Evolutionary conservation across 2,329 filamentous ascomycete genomes (phyloP).

Genomic region (Erysiphe pisi): DNA sequence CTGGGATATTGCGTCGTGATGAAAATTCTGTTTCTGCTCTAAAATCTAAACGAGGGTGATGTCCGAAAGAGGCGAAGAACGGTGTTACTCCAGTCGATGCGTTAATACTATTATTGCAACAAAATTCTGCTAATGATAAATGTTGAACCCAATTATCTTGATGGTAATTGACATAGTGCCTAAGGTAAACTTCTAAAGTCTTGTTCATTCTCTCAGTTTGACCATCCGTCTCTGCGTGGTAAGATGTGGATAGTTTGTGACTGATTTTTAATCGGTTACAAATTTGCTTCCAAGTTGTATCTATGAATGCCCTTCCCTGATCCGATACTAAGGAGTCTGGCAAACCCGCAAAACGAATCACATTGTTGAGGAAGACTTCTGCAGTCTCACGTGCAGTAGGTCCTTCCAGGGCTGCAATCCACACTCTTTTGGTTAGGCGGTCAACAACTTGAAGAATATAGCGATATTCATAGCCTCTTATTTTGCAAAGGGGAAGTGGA

Average conservation of each 20-base stretch:
- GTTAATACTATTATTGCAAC: slow-evolving; percentile 18
- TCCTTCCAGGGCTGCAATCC: neutral
- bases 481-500: neutral
- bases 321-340: slow-evolving; percentile 21
- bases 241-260: slow-evolving; percentile 17
- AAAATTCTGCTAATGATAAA: slow-evolving; percentile 15
- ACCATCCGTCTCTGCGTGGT: slow-evolving; percentile 8
- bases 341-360: slow-evolving; percentile 7
- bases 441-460: slow-evolving; percentile 14
- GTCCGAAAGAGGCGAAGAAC: slow-evolving; percentile 14
- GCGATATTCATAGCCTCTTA: neutral
- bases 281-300: slow-evolving; percentile 14
- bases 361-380: neutral
- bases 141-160: slow-evolving; percentile 17
- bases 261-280: neutral
- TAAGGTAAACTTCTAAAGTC: slow-evolving; percentile 8
- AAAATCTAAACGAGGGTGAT: neutral
- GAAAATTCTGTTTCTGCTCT: neutral
- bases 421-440: slow-evolving; percentile 4
- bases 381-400: neutral
- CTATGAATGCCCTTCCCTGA: slow-evolving; percentile 22
- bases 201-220: slow-evolving; percentile 3
- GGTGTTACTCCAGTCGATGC: slow-evolving; percentile 10
- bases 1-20: neutral
- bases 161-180: slow-evolving; percentile 27